A percentile compares a stretch with the other conserved stretches of the same genome.
phyloP scores from a whole-genome alignment of 306 rosid genomes.

The Echinosophora koreensis region DNA sequence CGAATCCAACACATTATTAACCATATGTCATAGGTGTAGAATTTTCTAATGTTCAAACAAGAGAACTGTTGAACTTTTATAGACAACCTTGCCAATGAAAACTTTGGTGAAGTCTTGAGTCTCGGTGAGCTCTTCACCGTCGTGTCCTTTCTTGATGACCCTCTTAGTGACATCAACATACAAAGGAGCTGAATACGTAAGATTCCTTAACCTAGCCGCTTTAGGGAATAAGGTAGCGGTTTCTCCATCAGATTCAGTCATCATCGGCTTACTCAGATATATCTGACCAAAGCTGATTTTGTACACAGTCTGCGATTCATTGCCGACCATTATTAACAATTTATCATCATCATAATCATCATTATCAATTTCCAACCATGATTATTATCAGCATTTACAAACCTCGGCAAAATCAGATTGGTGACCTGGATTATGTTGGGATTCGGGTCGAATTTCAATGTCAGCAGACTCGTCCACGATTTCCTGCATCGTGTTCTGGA shows the following conservation, averaged over 20 bases:
- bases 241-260: slow-evolving; percentile 98
- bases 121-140: slow-evolving; percentile 91
- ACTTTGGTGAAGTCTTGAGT: slow-evolving; percentile 96
- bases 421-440: slow-evolving; percentile 97
- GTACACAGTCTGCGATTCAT: slow-evolving; percentile 68
- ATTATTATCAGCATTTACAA: too few relatives aligned
- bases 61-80: background rate
- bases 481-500: slow-evolving; percentile 97
- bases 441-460: slow-evolving; percentile 95
- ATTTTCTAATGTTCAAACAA: too few relatives aligned
- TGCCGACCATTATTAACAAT: slow-evolving; percentile 21
- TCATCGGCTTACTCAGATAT: slow-evolving; percentile 96
- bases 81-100: slow-evolving; percentile 86
- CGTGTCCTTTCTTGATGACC: slow-evolving; percentile 94
- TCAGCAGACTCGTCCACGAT: slow-evolving; percentile 94
- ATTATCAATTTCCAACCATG: background rate
- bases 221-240: slow-evolving; percentile 96
- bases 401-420: slow-evolving; percentile 89
- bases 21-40: too few relatives aligned
- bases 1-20: too few relatives aligned
- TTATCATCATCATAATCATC: background rate
- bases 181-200: slow-evolving; percentile 96
- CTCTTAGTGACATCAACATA: slow-evolving; percentile 92
- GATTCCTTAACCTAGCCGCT: slow-evolving; percentile 95
- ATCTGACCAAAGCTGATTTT: slow-evolving; percentile 94